These are phyloP conservation scores for Davidsoniella eucalypti DNA, from an alignment of 2,329 filamentous ascomycete species.

Conservation along the genomic window DNA sequence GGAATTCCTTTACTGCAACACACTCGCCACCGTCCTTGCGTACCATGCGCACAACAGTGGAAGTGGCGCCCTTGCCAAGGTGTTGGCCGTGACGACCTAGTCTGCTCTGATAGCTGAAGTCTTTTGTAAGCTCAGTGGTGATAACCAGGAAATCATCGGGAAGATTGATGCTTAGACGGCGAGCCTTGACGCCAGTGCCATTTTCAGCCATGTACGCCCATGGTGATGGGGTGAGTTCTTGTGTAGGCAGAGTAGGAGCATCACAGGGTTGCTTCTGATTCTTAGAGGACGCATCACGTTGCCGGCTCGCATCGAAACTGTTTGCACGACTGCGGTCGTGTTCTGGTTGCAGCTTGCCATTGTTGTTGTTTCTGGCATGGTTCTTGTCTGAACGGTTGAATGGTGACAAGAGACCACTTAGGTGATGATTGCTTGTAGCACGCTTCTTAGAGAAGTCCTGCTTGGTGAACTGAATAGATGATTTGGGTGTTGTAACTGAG, in stretches of 20 bases:
- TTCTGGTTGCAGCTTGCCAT: slow-evolving; percentile 16
- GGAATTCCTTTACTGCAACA: slow-evolving; percentile 80
- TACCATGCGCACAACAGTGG: slow-evolving; percentile 66
- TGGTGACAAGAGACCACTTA: slow-evolving; percentile 22
- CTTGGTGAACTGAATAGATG: slow-evolving; percentile 23
- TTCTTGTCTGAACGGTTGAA: background rate
- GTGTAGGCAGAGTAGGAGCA: background rate
- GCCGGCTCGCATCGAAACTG: slow-evolving; percentile 30
- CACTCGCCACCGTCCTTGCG: slow-evolving; percentile 51
- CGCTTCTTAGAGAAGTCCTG: slow-evolving; percentile 19
- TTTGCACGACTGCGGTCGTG: slow-evolving; percentile 24
- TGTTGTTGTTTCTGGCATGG: slow-evolving; percentile 24
- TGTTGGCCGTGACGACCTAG: slow-evolving; percentile 57
- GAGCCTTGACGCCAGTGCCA: slow-evolving; percentile 61
- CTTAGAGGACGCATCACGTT: slow-evolving; percentile 15
- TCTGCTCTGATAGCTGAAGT: slow-evolving; percentile 55
- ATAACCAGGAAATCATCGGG: slow-evolving; percentile 62
- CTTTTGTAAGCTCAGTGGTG: slow-evolving; percentile 47
- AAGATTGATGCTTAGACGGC: slow-evolving; percentile 57
- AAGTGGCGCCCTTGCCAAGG: slow-evolving; percentile 68
- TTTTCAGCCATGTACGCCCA: slow-evolving; percentile 49
- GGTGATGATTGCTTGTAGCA: slow-evolving; percentile 31
- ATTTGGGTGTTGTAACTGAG: slow-evolving; percentile 24
- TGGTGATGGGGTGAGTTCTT: slow-evolving; percentile 27
- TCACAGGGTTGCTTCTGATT: slow-evolving; percentile 3